A percentile compares a stretch with the other conserved stretches of the same genome.
phyloP scores from a whole-genome alignment of 2,329 filamentous ascomycete species.

The Aspergillus felis region DNA sequence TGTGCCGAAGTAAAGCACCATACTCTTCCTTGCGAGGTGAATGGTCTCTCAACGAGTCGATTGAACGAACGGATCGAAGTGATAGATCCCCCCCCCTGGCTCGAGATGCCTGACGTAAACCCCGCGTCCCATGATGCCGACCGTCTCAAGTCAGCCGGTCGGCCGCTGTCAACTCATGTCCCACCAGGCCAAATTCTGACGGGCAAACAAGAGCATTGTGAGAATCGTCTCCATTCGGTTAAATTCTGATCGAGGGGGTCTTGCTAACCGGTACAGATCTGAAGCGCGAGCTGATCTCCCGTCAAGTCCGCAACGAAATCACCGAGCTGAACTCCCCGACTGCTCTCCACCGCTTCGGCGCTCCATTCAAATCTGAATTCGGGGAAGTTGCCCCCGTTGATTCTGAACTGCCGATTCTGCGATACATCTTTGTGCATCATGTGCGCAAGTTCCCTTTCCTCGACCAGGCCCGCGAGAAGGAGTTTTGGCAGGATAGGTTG shows the following conservation, averaged over 20 bases:
- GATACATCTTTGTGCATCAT: conserved; percentile 98
- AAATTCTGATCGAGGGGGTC: not conserved
- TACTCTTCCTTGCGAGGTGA: not conserved
- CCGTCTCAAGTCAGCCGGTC: conserved; percentile 5
- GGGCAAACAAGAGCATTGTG: conserved; percentile 97
- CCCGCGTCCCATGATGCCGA: conserved; percentile 9
- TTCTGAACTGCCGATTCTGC: conserved; percentile 85
- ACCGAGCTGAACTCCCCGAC: conserved; percentile 91
- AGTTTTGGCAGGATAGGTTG: conserved; percentile 98
- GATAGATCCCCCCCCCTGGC: conserved; percentile 2
- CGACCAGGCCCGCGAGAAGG: conserved; percentile 94
- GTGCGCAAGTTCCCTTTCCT: conserved; percentile 97
- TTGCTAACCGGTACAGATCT: conserved; percentile 59
- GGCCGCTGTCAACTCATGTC: conserved; percentile 7
- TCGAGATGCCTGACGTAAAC: not conserved
- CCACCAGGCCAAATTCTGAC: conserved; percentile 66
- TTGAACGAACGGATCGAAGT: conserved; percentile 2
- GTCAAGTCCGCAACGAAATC: conserved; percentile 88
- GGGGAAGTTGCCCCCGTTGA: conserved; percentile 92
- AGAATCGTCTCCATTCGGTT: conserved; percentile 24
- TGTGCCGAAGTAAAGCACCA: conserved; percentile 1
- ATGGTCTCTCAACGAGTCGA: conserved; percentile 7
- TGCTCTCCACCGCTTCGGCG: conserved; percentile 88
- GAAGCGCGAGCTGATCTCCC: conserved; percentile 88
- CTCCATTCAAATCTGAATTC: conserved; percentile 86